Percentiles rank a stretch among this genome's conserved stretches.
Evolutionary conservation across 805 yeast genomes (phyloP).

Genomic region (Suhomyces canberraensis): DNA sequence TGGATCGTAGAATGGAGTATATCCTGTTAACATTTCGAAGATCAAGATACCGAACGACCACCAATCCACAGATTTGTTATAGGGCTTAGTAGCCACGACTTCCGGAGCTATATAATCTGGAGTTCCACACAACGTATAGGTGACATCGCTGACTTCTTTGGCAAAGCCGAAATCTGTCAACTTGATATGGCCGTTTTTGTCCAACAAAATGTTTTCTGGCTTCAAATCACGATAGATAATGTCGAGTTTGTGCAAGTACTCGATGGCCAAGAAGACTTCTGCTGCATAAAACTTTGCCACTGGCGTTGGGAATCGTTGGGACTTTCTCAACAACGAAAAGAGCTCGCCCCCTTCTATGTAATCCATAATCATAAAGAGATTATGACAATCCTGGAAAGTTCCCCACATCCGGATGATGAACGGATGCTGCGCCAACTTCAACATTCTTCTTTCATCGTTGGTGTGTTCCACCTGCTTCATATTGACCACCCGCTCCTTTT

Average conservation of each 20-base stretch:
- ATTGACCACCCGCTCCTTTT: conserved; percentile 54
- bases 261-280: conserved; percentile 56
- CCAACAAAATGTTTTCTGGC: conserved; percentile 58
- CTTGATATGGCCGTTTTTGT: conserved; percentile 58
- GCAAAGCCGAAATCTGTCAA: conserved; percentile 64
- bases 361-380: conserved; percentile 62
- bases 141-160: conserved; percentile 56
- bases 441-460: conserved; percentile 59
- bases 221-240: conserved; percentile 60
- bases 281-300: conserved; percentile 65
- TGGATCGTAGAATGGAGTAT: conserved; percentile 60
- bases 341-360: conserved; percentile 64
- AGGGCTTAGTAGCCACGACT: conserved; percentile 61
- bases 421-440: conserved; percentile 57
- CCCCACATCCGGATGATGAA: conserved; percentile 65
- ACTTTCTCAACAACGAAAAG: conserved; percentile 52
- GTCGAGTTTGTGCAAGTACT: conserved; percentile 56
- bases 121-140: conserved; percentile 62
- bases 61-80: conserved; percentile 63
- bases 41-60: conserved; percentile 62
- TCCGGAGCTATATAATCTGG: conserved; percentile 67
- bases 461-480: conserved; percentile 66
- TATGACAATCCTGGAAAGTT: conserved; percentile 57
- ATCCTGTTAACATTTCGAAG: conserved; percentile 61
- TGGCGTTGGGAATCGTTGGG: conserved; percentile 59